Base-by-base conservation (phyloP, 306 rosid genomes). In the Trifolium dubium region DNA sequence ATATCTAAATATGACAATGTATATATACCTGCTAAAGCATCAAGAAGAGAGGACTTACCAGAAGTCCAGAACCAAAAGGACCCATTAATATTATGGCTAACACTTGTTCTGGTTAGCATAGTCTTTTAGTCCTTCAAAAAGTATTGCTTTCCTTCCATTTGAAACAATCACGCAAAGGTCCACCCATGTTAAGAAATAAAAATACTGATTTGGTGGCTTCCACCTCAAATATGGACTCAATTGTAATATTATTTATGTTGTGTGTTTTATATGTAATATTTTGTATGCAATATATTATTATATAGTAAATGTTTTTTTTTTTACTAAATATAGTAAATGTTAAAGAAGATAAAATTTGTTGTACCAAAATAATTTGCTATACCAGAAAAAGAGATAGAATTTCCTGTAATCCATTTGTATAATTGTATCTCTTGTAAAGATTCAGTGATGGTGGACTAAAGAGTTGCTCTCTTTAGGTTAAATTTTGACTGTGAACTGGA, bases 11-110 rank as follows among this genome's bases (percentile, higher is more conserved):
- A 50, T 15, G 23, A 23, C 23, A 23, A 23, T 0, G 23, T 23
- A 23, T 1, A 23, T 1, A 23, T 72, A 82, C 83, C 80, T 85
- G 88, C 89, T 49, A 86, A 65, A 10, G 89, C 37, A 78, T 86
- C 94, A 75, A 89, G 94, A 19, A 89, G 91, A 5, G 94, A 86
- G 3, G 94, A 86, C 59, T 89, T 89, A 64, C 94, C 94, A 81
- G 69, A 85, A 3, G 89, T 91, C 94, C 94, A 81, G 69, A 85
- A 3, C 91, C 94, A 47, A 88, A 89, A 66, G 91, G 82, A 40
- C 77, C 82, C 82, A 78, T 78, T n/a, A n/a, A n/a, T n/a, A n/a
- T n/a, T n/a, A 71, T 78, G 17, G 94, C 89, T 53, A 87, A 66
- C n/a, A 89, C 72, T 56, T 89, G 77, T 2, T 82, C 70, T 54